A percentile compares a stretch with the other conserved stretches of the same genome.
Conservation (phyloP, 352 stramenopile species). For the Globisporangium cederbergense region DNA sequence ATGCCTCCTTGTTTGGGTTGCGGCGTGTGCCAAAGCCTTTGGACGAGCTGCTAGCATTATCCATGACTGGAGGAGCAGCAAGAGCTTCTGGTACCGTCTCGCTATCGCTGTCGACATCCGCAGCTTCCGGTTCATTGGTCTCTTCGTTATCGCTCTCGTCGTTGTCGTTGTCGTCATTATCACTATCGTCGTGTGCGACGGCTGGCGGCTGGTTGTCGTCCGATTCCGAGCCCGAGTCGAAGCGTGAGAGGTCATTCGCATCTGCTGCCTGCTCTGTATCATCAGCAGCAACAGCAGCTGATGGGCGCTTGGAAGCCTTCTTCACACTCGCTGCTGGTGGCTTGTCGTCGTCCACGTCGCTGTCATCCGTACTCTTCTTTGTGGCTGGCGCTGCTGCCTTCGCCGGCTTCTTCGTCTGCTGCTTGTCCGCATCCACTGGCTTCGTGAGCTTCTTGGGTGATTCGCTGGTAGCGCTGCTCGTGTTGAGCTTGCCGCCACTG, state of each 20-base stretch:
- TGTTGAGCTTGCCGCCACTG: neutral
- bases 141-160: constrained; percentile 14
- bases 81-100: neutral
- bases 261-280: constrained; percentile 14
- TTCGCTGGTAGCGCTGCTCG: constrained; percentile 10
- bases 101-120: neutral
- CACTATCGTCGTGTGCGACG: constrained; percentile 16
- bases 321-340: constrained; percentile 2
- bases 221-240: constrained; percentile 16
- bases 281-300: neutral
- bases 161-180: constrained; percentile 14
- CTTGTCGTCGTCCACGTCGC: constrained; percentile 9
- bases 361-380: constrained; percentile 11
- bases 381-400: constrained; percentile 6
- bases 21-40: constrained; percentile 67
- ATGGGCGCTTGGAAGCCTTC: neutral
- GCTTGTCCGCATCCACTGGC: neutral
- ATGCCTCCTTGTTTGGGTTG: constrained; percentile 81
- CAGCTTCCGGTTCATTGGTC: neutral
- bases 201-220: constrained; percentile 11
- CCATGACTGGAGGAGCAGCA: neutral
- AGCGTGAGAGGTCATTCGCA: constrained; percentile 8
- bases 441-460: constrained; percentile 2
- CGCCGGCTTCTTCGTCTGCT: constrained; percentile 1
- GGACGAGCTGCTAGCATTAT: neutral